Evolutionary conservation across 768 basidiomycete species (phyloP).

Genomic region (Cystoderma amianthinum): DNA sequence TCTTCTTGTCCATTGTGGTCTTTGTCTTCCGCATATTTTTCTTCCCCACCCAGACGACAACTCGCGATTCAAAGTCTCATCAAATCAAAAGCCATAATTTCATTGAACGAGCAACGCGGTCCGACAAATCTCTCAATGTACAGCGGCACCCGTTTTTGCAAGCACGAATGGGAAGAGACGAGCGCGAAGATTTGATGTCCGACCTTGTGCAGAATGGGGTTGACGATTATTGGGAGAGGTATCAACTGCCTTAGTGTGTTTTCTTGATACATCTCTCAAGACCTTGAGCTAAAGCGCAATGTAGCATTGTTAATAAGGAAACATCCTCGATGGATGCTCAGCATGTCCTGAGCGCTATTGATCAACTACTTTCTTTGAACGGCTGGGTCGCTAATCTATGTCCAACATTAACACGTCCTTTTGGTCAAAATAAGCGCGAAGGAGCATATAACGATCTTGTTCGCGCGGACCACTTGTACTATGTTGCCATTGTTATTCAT

Average conservation of each 20-base stretch:
- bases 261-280: slow-evolving; percentile 1
- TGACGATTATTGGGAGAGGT: slow-evolving; percentile 86
- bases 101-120: slow-evolving; percentile 45
- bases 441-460: slow-evolving; percentile 88
- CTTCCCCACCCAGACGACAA: slow-evolving; percentile 17
- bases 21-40: slow-evolving; percentile 31
- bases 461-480: slow-evolving; percentile 81
- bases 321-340: slow-evolving; percentile 89
- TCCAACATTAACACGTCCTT: slow-evolving; percentile 90
- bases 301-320: slow-evolving; percentile 72
- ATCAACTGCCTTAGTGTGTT: slow-evolving; percentile 85
- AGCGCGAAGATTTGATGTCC: slow-evolving; percentile 73
- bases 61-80: slow-evolving; percentile 27
- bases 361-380: slow-evolving; percentile 90
- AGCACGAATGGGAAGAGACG: slow-evolving; percentile 81
- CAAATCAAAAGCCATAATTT: slow-evolving; percentile 46
- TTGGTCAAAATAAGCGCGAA: slow-evolving; percentile 84
- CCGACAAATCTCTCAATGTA: slow-evolving; percentile 80
- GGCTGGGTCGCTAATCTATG: slow-evolving; percentile 98
- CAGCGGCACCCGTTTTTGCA: slow-evolving; percentile 88
- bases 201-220: slow-evolving; percentile 72
- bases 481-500: slow-evolving; percentile 91
- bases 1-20: slow-evolving; percentile 21
- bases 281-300: not conserved
- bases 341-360: slow-evolving; percentile 82